These are phyloP conservation scores for Trichophyton mentagrophytes DNA, from an alignment of 2,329 filamentous ascomycete species.

Conservation along the genomic window DNA sequence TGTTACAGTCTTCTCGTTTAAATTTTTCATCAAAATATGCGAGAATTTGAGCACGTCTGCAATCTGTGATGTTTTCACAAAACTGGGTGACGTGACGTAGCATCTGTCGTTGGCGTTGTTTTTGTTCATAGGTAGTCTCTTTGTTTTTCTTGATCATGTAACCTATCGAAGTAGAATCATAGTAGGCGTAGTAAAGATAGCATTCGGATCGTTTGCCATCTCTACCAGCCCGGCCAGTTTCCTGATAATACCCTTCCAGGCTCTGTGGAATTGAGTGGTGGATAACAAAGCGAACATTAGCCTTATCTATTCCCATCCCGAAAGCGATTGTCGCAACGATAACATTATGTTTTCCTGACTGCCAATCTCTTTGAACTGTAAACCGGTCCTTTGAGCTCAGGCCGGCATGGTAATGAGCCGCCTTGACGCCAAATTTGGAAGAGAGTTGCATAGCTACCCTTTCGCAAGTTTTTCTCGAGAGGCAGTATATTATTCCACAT, in stretches of 20 bases:
- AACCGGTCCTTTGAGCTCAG: conserved; percentile 57
- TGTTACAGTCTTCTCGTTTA: conserved; percentile 54
- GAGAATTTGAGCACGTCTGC: conserved; percentile 74
- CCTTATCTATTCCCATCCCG: conserved; percentile 99
- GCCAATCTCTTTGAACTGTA: conserved; percentile 67
- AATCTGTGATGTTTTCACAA: conserved; percentile 80
- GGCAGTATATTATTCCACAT: conserved; percentile 85
- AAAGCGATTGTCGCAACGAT: conserved; percentile 98
- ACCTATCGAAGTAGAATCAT: conserved; percentile 59
- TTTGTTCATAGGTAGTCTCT: conserved; percentile 64
- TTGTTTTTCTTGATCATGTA: conserved; percentile 66
- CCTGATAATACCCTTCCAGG: conserved; percentile 94
- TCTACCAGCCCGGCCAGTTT: conserved; percentile 86
- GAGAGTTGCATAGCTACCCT: conserved; percentile 58
- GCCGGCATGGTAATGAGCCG: conserved; percentile 75
- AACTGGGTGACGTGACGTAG: conserved; percentile 72
- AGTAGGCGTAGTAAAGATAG: conserved; percentile 77
- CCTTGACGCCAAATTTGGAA: conserved; percentile 51
- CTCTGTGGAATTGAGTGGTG: conserved; percentile 90
- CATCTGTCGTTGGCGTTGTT: conserved; percentile 73
- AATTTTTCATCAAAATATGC: conserved; percentile 92
- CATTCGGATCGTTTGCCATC: conserved; percentile 81
- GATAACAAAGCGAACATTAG: conserved; percentile 90
- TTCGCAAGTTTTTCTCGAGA: conserved; percentile 75
- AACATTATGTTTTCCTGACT: conserved; percentile 63